phyloP scores from a whole-genome alignment of 768 basidiomycete species.

The Pseudohyphozyma bogoriensis region DNA sequence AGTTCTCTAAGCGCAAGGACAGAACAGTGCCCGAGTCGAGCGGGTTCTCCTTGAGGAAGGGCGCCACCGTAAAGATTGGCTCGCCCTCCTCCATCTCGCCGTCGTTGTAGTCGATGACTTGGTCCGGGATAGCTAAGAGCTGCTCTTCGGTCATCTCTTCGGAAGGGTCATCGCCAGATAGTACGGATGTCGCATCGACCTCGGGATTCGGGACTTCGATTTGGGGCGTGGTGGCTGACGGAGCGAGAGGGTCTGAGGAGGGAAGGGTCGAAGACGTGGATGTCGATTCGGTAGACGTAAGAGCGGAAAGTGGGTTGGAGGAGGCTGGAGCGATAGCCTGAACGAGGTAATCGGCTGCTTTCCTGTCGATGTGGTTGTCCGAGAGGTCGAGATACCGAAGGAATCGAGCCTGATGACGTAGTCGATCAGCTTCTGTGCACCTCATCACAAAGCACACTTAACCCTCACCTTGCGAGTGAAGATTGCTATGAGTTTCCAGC shows the following conservation, averaged over 20 bases:
- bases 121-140: background rate
- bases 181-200: slow-evolving; percentile 28
- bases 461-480: slow-evolving; percentile 61
- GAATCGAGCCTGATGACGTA: slow-evolving; percentile 49
- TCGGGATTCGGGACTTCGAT: background rate
- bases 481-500: slow-evolving; percentile 68
- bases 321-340: slow-evolving; percentile 48
- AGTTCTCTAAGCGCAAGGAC: slow-evolving; percentile 76
- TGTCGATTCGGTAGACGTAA: background rate
- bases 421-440: background rate
- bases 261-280: background rate
- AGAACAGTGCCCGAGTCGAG: slow-evolving; percentile 44
- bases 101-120: background rate
- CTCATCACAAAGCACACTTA: background rate
- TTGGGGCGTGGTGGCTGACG: slow-evolving; percentile 36
- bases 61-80: slow-evolving; percentile 37
- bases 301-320: background rate
- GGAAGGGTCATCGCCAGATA: background rate
- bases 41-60: slow-evolving; percentile 33
- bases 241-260: background rate
- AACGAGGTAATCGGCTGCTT: slow-evolving; percentile 69
- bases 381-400: slow-evolving; percentile 85
- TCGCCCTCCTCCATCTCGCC: slow-evolving; percentile 1
- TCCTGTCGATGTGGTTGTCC: slow-evolving; percentile 73
- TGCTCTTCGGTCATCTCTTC: background rate